phyloP scores from a whole-genome alignment of 148 eudicot species.

The Oxyria digyna region DNA sequence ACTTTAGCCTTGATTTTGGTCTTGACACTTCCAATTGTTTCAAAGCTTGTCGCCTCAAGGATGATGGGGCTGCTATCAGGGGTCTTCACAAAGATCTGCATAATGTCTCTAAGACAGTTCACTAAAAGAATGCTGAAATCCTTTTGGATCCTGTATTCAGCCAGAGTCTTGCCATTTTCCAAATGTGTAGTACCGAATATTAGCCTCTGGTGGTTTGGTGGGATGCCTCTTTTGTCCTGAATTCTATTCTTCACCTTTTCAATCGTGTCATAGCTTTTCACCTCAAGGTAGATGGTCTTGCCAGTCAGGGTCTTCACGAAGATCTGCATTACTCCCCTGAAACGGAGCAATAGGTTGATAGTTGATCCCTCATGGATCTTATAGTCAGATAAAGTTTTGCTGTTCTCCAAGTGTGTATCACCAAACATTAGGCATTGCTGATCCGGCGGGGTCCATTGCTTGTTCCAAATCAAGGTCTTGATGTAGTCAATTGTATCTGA shows the following conservation, averaged over 20 bases:
- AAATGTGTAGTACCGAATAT: neutral
- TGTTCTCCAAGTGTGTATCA: constrained; percentile 10
- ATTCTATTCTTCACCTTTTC: neutral
- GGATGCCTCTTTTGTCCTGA: neutral
- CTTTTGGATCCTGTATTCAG: neutral
- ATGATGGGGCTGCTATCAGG: neutral
- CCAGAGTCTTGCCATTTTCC: neutral
- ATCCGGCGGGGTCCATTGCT: neutral
- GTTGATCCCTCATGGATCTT: constrained; percentile 16
- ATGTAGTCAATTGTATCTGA: constrained; percentile 10
- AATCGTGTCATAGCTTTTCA: constrained; percentile 11
- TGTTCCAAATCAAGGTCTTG: neutral
- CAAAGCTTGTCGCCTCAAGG: neutral
- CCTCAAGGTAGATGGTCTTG: constrained; percentile 15
- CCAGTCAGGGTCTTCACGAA: constrained; percentile 16
- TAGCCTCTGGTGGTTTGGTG: neutral
- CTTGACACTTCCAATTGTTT: neutral
- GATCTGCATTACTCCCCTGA: constrained; percentile 13
- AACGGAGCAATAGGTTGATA: constrained; percentile 10
- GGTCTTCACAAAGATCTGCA: neutral
- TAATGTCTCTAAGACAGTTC: too few species aligned
- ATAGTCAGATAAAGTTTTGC: constrained; percentile 10
- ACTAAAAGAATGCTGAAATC: neutral
- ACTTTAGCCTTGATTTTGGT: neutral
- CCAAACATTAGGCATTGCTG: constrained; percentile 15